Base-by-base conservation (phyloP, 306 rosid genomes). In the Prunus salicina region DNA sequence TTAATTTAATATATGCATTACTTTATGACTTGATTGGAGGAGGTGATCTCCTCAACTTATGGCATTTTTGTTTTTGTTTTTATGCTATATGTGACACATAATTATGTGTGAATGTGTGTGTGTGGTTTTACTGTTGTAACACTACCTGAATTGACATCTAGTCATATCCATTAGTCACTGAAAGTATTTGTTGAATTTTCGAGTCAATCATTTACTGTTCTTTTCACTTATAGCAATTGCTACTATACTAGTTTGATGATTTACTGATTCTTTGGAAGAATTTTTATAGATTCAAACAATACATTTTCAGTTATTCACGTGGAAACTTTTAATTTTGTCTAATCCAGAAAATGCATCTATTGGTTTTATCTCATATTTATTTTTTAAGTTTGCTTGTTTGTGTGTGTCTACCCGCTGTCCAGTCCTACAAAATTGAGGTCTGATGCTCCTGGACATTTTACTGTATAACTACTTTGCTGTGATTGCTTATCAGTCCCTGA, bases 1-100 rank as follows among this genome's bases (percentile, higher is more conserved):
- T 55, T 45, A 72, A 76, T 67, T 75, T 38, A 19, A 14, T 67
- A 15, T 76, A 71, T 70, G 57, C 47, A 49, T 75, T 73, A 13
- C 41, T 6, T 34, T 55, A 55, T 27, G 73, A 69, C 73, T 27
- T 69, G 45, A 2, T 19, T 55, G 20, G 28, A 71, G 63, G 28
- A 43, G 50, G 28, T 41, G 13, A 61, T 61, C 32, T 25, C 11
- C 65, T 61, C 38, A 56, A 49, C 43, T 52, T 30, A 19, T 25
- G 30, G 30, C 2, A 9, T 22, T 12, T 5, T 14, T 55, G 62
- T 56, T 38, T 66, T 53, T 32, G 19, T 53, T 18, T 12, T 19
- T 52, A 38, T 6, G 25, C 0, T 6, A 53, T 34, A 5, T 20
- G 52, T 52, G 28, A 32, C 45, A 27, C 25, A 43, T n/a, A 19